Evolutionary conservation across 1,284 basidiomycete genomes (phyloP).

Genomic region (Ganoderma lingzhi): DNA sequence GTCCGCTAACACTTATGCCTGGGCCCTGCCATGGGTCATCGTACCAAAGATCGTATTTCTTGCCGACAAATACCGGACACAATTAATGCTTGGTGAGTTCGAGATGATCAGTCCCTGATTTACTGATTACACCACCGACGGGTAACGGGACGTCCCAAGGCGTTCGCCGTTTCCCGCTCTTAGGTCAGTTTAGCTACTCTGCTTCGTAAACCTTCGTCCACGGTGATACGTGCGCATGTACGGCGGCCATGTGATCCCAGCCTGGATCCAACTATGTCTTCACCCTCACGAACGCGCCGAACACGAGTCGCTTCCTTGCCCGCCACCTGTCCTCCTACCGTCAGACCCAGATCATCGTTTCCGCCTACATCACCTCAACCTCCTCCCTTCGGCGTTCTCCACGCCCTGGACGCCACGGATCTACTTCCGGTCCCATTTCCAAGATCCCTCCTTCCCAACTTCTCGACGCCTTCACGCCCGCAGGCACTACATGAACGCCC

Average conservation of each 20-base stretch:
- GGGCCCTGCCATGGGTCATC: background rate
- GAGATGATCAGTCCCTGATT: constrained; percentile 12
- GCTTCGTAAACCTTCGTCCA: constrained; percentile 25
- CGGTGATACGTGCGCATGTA: constrained; percentile 25
- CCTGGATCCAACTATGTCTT: constrained; percentile 25
- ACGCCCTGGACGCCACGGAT: constrained; percentile 35
- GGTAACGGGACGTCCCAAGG: constrained; percentile 19
- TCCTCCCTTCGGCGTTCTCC: constrained; percentile 37
- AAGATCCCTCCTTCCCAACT: constrained; percentile 38
- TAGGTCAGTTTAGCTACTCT: constrained; percentile 28
- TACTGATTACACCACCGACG: constrained; percentile 15
- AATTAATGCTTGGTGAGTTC: constrained; percentile 3
- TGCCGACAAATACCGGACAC: background rate
- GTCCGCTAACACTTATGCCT: background rate
- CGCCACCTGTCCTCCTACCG: constrained; percentile 32
- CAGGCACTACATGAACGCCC: constrained; percentile 37
- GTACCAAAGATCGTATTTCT: background rate
- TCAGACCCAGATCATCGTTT: constrained; percentile 39
- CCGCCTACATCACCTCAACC: constrained; percentile 35
- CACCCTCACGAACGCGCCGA: constrained; percentile 19
- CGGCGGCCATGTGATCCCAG: constrained; percentile 29
- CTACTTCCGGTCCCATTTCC: constrained; percentile 32
- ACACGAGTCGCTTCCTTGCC: constrained; percentile 28
- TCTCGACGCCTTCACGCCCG: constrained; percentile 39
- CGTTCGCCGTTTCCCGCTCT: constrained; percentile 11